These are phyloP conservation scores for Linum lewisii DNA, from an alignment of 345 rosid species.

Conservation along the genomic window DNA sequence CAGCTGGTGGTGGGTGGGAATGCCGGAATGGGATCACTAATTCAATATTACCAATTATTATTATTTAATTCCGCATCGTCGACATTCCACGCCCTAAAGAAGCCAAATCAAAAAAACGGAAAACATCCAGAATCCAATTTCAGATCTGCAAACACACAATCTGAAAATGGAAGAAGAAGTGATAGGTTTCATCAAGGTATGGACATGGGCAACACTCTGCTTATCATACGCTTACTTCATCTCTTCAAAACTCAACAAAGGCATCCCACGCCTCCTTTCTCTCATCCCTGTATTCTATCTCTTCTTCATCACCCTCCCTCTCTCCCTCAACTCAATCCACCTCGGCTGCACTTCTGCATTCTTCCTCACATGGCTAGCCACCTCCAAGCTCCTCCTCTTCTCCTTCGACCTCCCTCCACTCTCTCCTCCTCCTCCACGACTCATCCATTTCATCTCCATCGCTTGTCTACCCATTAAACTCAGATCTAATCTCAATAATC, in stretches of 20 bases:
- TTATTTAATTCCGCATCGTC: too few relatives aligned
- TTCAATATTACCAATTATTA: too few relatives aligned
- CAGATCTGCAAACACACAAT: too few relatives aligned
- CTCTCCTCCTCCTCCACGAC: slow-evolving; percentile 29
- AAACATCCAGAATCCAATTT: too few relatives aligned
- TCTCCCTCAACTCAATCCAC: slow-evolving; percentile 26
- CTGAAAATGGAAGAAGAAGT: slow-evolving; percentile 13
- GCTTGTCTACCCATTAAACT: slow-evolving; percentile 52
- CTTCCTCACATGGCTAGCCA: slow-evolving; percentile 51
- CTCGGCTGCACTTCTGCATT: slow-evolving; percentile 26
- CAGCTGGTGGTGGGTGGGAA: too few relatives aligned
- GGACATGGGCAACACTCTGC: slow-evolving; percentile 30
- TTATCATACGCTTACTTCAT: slow-evolving; percentile 40
- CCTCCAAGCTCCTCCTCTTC: slow-evolving; percentile 60
- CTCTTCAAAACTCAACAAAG: slow-evolving; percentile 32
- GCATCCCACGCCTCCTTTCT: slow-evolving; percentile 36
- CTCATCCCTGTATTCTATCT: slow-evolving; percentile 34
- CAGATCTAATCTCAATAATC: not conserved
- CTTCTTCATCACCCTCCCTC: slow-evolving; percentile 49
- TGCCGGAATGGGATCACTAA: too few relatives aligned
- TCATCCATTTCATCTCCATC: slow-evolving; percentile 43
- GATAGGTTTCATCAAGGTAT: slow-evolving; percentile 33
- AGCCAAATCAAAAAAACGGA: too few relatives aligned
- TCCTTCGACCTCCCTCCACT: slow-evolving; percentile 44
- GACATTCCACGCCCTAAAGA: too few relatives aligned